Evolutionary conservation across 768 basidiomycete genomes (phyloP), one percentile per base, ranked within the genome.

Genomic region (Jaapia argillacea): DNA sequence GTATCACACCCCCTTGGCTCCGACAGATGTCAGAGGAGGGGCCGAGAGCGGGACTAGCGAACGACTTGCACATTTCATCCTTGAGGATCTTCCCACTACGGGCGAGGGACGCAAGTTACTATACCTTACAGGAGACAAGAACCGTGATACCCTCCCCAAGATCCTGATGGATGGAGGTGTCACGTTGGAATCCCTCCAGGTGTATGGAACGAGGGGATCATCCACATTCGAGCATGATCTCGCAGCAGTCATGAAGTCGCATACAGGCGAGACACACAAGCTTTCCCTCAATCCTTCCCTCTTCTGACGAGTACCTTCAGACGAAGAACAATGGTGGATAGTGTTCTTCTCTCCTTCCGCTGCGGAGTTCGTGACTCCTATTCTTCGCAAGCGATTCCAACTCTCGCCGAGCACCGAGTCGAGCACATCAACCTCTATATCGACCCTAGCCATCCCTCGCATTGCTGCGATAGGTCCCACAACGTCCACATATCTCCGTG

Each of bases 81-180:
- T 82, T 36, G 37, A 48, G 0, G 67, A 72, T 41, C 40, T 58
- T 1, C 27, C 54, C 1, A 45, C 2, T 49, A 65, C 69, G 40
- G 18, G 57, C 6, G 41, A 50, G 6, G 36, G 40, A 27, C 45
- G 33, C 10, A 67, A 55, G 24, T 54, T 92, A 39, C 58, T 92
- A 4, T 90, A 88, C 56, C 70, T 94, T 6, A 86, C 79, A 7
- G 89, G 89, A 18, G 90, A 92, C 70, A 93, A 91, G 67, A 89
- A 86, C 46, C 68, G 76, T 14, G 85, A 88, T 48, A 80, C 75
- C 0, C 59, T 91, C 2, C 62, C 75, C 0, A 62, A 48, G 13
- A 67, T 79, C 6, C 62, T 91, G 27, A 45, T 48, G 0, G 64
- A 63, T 0, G 71, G 63, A 1, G 66, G 66, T 1, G 55, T 85